These are phyloP conservation scores for Cryoendolithus antarcticus DNA, from an alignment of 2,329 filamentous ascomycete genomes.

Conservation along the genomic window DNA sequence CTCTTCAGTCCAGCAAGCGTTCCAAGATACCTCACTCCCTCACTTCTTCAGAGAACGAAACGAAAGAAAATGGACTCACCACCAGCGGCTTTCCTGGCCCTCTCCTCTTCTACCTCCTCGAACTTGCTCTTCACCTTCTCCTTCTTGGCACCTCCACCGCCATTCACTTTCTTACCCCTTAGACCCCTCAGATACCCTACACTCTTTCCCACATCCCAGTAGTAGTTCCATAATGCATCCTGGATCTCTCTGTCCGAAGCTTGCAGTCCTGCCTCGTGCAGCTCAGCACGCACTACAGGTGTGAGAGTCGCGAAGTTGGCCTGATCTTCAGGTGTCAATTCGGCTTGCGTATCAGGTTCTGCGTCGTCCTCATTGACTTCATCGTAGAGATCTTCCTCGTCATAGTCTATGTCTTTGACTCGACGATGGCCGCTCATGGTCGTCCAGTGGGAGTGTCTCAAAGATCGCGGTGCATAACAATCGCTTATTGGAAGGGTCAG, in stretches of 20 bases:
- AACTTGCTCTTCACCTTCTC: slow-evolving; percentile 32
- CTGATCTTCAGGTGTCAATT: slow-evolving; percentile 28
- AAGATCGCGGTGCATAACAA: neutral
- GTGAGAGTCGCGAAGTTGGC: slow-evolving; percentile 21
- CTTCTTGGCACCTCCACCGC: slow-evolving; percentile 52
- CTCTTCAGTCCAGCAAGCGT: neutral
- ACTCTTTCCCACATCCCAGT: slow-evolving; percentile 80
- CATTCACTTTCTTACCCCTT: slow-evolving; percentile 76
- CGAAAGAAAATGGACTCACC: slow-evolving; percentile 29
- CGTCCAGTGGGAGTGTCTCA: neutral
- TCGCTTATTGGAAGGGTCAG: neutral
- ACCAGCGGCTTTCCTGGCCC: slow-evolving; percentile 24
- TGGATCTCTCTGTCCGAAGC: slow-evolving; percentile 64
- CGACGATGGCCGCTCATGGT: slow-evolving; percentile 29
- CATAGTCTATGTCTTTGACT: slow-evolving; percentile 35
- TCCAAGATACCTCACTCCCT: neutral
- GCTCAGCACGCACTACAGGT: slow-evolving; percentile 22
- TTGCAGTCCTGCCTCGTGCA: slow-evolving; percentile 26
- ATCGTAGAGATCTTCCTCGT: slow-evolving; percentile 41
- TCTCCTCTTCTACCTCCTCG: slow-evolving; percentile 34
- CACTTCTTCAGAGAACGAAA: neutral
- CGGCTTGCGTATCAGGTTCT: slow-evolving; percentile 25
- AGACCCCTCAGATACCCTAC: slow-evolving; percentile 62
- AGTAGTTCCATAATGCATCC: slow-evolving; percentile 90
- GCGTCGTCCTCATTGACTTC: slow-evolving; percentile 34